Evolutionary conservation across 2,329 filamentous ascomycete species (phyloP), one percentile per base, ranked within the genome.

Genomic region (Claviceps paspali): DNA sequence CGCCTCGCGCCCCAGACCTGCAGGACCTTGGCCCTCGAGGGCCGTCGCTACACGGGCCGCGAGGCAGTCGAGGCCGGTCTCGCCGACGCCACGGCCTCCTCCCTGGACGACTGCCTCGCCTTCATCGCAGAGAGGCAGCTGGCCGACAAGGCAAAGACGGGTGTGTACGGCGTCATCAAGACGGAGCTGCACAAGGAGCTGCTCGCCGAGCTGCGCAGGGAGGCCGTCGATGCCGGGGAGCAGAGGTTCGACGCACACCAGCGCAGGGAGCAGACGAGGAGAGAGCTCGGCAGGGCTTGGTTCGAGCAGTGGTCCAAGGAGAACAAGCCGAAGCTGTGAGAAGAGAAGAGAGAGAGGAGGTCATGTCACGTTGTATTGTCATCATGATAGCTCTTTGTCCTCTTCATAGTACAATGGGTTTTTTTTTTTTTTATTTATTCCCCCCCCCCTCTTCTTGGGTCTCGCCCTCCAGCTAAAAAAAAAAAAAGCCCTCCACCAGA

Each of bases 121-220:
- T 65, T 87, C 35, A 62, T 86, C 12, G 53, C 60, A 26, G 70
- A 77, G 39, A 63, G 70, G 32, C 67, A 68, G 35, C 55, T 91
- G 41, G 57, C 68, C 5, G 61, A 64, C 21, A 83, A 82, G 64
- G 68, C 68, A 0, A 67, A 70, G 45, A 72, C 68, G 24, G 75
- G 75, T 9, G 72, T 82, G 19, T 88, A 85, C 53, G 77, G 79
- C 3, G 51, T 67, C 38, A 59, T 91, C 52, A 88, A 86, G 65
- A 62, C 67, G 43, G 82, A 87, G 59, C 79, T 88, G 73, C 85
- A 79, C 55, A 65, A 73, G 17, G 74, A 81, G 52, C 69, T 73
- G 6, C 52, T 85, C 24, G 67, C 55, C 12, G 62, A 74, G 47
- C 53, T 86, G 45, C 68, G 68, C 39, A 61, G 60, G 3, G 63